Percentiles rank a stretch among this genome's conserved stretches.
These are phyloP conservation scores for Leptodermis oblonga DNA, from an alignment of 257 asterid species.

Conservation along the genomic window DNA sequence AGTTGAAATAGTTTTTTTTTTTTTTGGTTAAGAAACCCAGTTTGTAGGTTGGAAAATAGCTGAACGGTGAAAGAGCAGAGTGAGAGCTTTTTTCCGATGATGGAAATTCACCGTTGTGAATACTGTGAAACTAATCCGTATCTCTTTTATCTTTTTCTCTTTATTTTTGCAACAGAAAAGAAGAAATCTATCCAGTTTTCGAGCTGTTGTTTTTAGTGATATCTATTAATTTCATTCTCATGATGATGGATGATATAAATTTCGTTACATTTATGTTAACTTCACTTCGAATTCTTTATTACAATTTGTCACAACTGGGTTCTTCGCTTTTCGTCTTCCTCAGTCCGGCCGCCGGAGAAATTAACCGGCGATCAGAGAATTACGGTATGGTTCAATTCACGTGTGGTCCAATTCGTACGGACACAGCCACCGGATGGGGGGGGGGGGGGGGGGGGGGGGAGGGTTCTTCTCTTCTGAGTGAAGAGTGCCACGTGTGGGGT, in stretches of 20 bases:
- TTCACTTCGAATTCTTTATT: too few relatives aligned
- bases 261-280: too few relatives aligned
- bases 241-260: background rate
- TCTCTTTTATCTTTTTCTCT: background rate
- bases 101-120: slow-evolving; percentile 17
- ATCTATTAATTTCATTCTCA: background rate
- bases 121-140: slow-evolving; percentile 14
- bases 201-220: slow-evolving; percentile 15
- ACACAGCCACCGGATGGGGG: background rate
- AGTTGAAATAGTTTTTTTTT: too few relatives aligned
- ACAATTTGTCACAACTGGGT: too few relatives aligned
- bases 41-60: slow-evolving; percentile 12
- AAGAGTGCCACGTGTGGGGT: slow-evolving; percentile 19
- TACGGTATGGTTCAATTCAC: slow-evolving; percentile 20
- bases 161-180: slow-evolving; percentile 20
- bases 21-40: background rate
- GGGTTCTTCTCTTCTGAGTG: background rate
- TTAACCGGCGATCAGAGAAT: background rate
- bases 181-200: slow-evolving; percentile 11
- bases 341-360: slow-evolving; percentile 9
- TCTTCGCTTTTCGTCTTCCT: too few relatives aligned
- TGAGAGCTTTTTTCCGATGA: slow-evolving; percentile 18
- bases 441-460: background rate
- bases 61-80: slow-evolving; percentile 8
- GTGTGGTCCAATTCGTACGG: slow-evolving; percentile 41